Conservation (phyloP, 2,329 filamentous ascomycete genomes). For the Stylonectria norvegica region DNA sequence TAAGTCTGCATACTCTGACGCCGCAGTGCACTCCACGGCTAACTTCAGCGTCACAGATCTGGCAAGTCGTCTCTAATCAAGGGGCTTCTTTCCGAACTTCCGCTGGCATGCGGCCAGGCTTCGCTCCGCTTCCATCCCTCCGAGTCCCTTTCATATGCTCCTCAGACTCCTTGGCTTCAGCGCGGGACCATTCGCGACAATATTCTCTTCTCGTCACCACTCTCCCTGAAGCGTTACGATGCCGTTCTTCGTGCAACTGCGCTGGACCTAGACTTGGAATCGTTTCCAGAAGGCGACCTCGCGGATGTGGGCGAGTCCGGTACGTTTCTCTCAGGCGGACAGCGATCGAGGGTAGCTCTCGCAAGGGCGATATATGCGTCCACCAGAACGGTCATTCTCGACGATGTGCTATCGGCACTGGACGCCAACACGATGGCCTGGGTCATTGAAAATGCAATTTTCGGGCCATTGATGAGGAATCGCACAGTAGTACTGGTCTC, state of each 20-base stretch:
- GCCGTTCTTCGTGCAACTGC: slow-evolving; percentile 68
- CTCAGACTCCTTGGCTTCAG: slow-evolving; percentile 71
- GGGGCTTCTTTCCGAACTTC: slow-evolving; percentile 57
- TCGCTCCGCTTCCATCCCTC: slow-evolving; percentile 24
- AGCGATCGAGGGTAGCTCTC: slow-evolving; percentile 16
- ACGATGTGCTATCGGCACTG: slow-evolving; percentile 73
- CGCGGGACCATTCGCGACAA: slow-evolving; percentile 71
- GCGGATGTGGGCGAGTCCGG: slow-evolving; percentile 51
- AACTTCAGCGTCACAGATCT: slow-evolving; percentile 48
- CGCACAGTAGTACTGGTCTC: slow-evolving; percentile 5
- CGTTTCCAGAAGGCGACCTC: slow-evolving; percentile 65
- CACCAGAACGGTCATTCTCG: slow-evolving; percentile 46
- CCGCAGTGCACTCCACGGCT: background rate
- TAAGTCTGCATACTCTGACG: background rate
- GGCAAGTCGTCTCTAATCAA: slow-evolving; percentile 67
- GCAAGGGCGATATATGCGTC: slow-evolving; percentile 21
- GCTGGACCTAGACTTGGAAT: slow-evolving; percentile 65
- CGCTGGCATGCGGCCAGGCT: slow-evolving; percentile 61
- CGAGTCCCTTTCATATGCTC: slow-evolving; percentile 4
- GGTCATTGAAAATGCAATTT: slow-evolving; percentile 3
- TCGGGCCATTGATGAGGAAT: slow-evolving; percentile 4
- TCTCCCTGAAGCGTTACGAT: slow-evolving; percentile 59
- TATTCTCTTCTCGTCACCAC: slow-evolving; percentile 66
- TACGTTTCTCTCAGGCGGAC: slow-evolving; percentile 12
- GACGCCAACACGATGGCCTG: slow-evolving; percentile 45